phyloP scores from a whole-genome alignment of 805 yeast species.

The Suhomyces prunicola region DNA sequence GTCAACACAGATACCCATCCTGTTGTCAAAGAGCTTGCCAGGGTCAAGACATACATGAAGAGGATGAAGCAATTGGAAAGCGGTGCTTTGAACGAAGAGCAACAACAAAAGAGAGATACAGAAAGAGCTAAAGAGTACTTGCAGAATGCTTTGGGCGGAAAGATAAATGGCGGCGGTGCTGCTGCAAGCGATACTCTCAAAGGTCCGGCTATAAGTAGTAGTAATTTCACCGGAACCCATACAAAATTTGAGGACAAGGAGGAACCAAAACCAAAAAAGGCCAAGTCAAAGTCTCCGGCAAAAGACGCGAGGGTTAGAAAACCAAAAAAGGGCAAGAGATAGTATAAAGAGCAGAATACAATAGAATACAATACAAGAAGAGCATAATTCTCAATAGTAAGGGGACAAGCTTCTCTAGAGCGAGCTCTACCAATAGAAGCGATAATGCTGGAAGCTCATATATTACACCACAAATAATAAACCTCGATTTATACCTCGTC shows the following conservation, averaged over 20 bases:
- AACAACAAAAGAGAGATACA: constrained; percentile 18
- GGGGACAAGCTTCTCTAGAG: too few species aligned
- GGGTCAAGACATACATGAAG: constrained; percentile 68
- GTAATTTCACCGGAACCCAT: constrained; percentile 53
- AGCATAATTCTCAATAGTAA: constrained; percentile 14
- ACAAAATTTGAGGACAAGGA: constrained; percentile 40
- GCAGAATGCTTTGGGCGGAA: constrained; percentile 41
- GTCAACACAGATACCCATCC: constrained; percentile 56
- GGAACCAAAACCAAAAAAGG: neutral
- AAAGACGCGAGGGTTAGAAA: constrained; percentile 3
- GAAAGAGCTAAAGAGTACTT: constrained; percentile 48
- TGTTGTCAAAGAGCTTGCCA: constrained; percentile 60
- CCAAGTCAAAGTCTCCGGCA: neutral
- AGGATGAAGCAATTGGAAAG: constrained; percentile 44
- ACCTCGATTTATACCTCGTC: too few species aligned
- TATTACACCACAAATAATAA: too few species aligned
- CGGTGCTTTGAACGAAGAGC: constrained; percentile 16
- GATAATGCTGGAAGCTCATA: too few species aligned
- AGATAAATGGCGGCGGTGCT: constrained; percentile 27
- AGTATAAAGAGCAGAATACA: neutral
- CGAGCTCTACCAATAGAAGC: too few species aligned
- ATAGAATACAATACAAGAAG: too few species aligned
- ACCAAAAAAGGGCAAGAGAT: constrained; percentile 1
- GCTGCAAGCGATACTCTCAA: constrained; percentile 24
- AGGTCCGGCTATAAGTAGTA: constrained; percentile 51